Evolutionary conservation across 2,329 filamentous ascomycete species (phyloP), one percentile per base, ranked within the genome.

Genomic region (Exophiala aquamarina): DNA sequence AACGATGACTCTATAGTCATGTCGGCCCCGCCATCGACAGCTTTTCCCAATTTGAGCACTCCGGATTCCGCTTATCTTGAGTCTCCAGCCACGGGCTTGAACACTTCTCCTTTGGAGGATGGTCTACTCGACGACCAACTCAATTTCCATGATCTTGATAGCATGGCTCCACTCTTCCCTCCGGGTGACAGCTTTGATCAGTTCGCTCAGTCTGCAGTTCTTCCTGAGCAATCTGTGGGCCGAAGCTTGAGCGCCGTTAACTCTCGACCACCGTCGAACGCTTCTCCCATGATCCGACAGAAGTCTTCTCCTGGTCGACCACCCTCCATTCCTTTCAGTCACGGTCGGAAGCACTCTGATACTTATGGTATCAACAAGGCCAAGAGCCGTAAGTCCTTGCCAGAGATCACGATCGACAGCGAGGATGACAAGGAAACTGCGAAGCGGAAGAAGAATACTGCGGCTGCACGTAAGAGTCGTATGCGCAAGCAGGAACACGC

Each of bases 381-480:
- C 5, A 86, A 86, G 67, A 83, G 86, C 55, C 83, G 89, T 63
- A 89, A 89, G 75, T 82, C 84, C 56, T 74, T 93, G 45, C 85
- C 86, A 55, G 83, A 85, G 15, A 93, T 61, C 44, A 47, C 91
- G 64, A 71, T 87, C 50, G 78, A 91, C 26, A 86, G 93, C 59
- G 82, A 84, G 1, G 73, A 66, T 41, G 89, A 95, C 63, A 79
- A 76, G 19, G 68, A 86, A n/a, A 87, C 87, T 18, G 81, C 92
- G 77, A 95, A 95, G 81, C 85, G 89, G 66, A 89, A 89, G 41
- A 85, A 89, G 61, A 95, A 95, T 68, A 93, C 89, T 31, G 79
- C 92, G 66, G 89, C 89, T 17, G 89, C 89, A 61, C 87, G 89
- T 61, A 94, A 94, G 72, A 93, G 88, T 53, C 83, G 89, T 42